Evolutionary conservation across 352 stramenopile species (phyloP).

Genomic region (Nothophytophthora sp.): DNA sequence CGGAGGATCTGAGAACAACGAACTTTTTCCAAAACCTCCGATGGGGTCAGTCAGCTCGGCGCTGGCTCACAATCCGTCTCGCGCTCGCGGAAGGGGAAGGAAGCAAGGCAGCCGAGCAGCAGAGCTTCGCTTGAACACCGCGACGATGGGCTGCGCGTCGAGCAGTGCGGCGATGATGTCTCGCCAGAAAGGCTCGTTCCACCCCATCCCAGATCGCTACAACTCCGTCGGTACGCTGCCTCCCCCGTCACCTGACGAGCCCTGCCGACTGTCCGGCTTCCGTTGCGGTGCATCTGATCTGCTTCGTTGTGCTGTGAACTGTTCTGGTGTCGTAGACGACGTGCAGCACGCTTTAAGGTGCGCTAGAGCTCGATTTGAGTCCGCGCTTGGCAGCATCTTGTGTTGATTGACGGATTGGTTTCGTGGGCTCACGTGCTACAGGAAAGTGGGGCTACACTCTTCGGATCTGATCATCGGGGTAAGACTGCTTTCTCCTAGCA

Average conservation of each 20-base stretch:
- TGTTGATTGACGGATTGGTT: background rate
- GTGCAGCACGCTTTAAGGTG: constrained; percentile 47
- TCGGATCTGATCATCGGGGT: constrained; percentile 66
- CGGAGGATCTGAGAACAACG: no score
- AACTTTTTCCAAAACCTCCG: no score
- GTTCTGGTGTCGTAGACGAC: constrained; percentile 27
- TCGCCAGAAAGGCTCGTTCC: constrained; percentile 7
- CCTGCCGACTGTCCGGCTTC: background rate
- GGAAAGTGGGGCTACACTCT: constrained; percentile 60
- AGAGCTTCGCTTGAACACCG: no score
- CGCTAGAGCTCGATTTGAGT: background rate
- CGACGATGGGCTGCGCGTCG: constrained; percentile 34
- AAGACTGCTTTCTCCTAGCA: constrained; percentile 1
- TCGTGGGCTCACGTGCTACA: constrained; percentile 7
- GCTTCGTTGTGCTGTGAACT: constrained; percentile 1
- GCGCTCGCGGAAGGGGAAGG: no score
- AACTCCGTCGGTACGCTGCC: constrained; percentile 24
- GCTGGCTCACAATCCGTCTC: no score
- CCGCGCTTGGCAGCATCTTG: background rate
- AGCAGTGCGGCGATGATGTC: constrained; percentile 8
- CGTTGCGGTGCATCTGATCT: background rate
- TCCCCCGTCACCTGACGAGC: no score
- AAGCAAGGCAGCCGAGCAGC: no score
- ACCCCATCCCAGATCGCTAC: constrained; percentile 36
- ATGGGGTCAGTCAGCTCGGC: no score